Evolutionary conservation across 2,329 filamentous ascomycete genomes (phyloP).

Genomic region (Fusarium multiceps): DNA sequence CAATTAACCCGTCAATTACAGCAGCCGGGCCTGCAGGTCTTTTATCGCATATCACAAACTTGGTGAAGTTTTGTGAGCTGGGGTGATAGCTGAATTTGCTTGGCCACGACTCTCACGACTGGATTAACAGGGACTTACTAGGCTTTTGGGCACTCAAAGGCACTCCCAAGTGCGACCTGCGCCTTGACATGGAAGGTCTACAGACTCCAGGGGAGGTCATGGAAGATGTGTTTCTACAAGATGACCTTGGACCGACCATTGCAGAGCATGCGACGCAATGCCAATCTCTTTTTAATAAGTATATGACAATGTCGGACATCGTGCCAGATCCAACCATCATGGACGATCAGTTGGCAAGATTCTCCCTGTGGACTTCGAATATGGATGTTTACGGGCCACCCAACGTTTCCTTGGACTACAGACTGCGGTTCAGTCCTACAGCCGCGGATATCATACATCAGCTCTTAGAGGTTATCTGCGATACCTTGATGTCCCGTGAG

Average conservation of each 20-base stretch:
- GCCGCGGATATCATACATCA: slow-evolving; percentile 1
- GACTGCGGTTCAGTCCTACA: neutral
- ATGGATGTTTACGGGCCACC: slow-evolving; percentile 5
- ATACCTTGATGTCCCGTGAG: neutral
- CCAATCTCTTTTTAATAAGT: neutral
- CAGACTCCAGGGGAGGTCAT: too few relatives aligned
- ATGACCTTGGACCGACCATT: neutral
- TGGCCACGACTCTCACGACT: too few relatives aligned
- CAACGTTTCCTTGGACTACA: slow-evolving; percentile 1
- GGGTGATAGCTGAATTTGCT: too few relatives aligned
- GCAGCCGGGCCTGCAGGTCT: too few relatives aligned
- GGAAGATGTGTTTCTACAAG: neutral
- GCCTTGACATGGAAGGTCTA: too few relatives aligned
- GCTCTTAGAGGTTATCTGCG: neutral
- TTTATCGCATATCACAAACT: too few relatives aligned
- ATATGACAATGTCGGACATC: neutral
- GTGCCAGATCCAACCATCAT: neutral
- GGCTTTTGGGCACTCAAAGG: too few relatives aligned
- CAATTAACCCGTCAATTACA: too few relatives aligned
- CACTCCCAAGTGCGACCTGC: too few relatives aligned
- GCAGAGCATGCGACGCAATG: slow-evolving; percentile 4
- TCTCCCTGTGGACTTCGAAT: neutral
- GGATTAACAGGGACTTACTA: too few relatives aligned
- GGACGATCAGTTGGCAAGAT: neutral
- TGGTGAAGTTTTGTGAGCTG: too few relatives aligned